phyloP scores from a whole-genome alignment of 1,139 yeast genomes.

The Waltiozyma sp. region DNA sequence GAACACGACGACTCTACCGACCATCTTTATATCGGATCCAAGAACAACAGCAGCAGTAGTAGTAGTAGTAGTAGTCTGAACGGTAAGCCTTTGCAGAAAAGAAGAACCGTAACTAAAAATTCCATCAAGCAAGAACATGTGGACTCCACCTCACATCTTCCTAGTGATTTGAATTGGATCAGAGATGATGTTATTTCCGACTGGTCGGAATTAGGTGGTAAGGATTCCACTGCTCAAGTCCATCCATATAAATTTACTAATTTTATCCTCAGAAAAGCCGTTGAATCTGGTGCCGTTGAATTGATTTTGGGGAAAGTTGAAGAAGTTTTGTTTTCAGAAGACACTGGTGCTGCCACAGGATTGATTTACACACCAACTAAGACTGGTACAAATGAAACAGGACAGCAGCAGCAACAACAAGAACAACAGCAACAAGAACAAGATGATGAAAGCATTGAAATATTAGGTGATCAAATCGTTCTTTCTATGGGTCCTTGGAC shows the following conservation, averaged over 20 bases:
- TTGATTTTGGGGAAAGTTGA: conserved; percentile 76
- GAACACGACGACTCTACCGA: background rate
- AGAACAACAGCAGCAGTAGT: no score
- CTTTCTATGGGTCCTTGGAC: conserved; percentile 96
- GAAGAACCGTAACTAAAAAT: conserved; percentile 27
- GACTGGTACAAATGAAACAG: conserved; percentile 25
- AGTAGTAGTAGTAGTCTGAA: conserved; percentile 7
- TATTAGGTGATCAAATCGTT: conserved; percentile 67
- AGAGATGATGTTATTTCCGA: conserved; percentile 50
- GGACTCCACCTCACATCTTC: conserved; percentile 31
- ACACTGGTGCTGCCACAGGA: conserved; percentile 57
- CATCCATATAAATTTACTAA: conserved; percentile 92
- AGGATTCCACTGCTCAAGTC: conserved; percentile 89
- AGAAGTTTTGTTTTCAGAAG: conserved; percentile 50
- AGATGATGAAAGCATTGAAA: conserved; percentile 23
- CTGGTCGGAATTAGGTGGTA: conserved; percentile 77
- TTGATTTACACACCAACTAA: conserved; percentile 53
- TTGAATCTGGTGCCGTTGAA: conserved; percentile 77
- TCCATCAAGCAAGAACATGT: conserved; percentile 26
- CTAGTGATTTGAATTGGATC: conserved; percentile 77
- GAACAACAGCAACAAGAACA: no score
- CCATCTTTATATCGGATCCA: background rate
- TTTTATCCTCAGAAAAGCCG: conserved; percentile 66
- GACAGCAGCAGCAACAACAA: no score
- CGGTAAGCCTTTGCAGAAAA: conserved; percentile 16